Conservation (phyloP, 2,329 filamentous ascomycete species). For the Arachnopeziza araneosa region DNA sequence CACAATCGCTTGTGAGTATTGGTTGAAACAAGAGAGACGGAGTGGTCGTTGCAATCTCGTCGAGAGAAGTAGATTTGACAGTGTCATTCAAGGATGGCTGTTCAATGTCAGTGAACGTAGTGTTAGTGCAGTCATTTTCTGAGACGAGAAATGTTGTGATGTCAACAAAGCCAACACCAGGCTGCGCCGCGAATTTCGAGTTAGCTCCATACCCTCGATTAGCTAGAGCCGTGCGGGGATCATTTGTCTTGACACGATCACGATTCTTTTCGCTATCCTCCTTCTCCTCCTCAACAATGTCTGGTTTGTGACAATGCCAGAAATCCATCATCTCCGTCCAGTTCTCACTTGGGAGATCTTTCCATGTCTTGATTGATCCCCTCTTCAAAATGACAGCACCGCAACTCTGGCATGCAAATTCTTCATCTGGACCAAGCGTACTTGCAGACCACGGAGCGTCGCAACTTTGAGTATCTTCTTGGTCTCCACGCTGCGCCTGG, state of each 20-base stretch:
- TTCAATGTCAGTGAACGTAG: slow-evolving; percentile 15
- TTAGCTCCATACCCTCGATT: slow-evolving; percentile 79
- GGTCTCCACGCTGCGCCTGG: slow-evolving; percentile 4
- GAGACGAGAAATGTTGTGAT: slow-evolving; percentile 69
- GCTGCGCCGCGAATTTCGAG: slow-evolving; percentile 61
- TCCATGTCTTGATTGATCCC: slow-evolving; percentile 58
- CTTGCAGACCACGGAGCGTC: slow-evolving; percentile 46
- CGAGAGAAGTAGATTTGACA: not conserved
- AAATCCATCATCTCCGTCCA: slow-evolving; percentile 99
- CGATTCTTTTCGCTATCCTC: slow-evolving; percentile 22
- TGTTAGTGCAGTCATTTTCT: slow-evolving; percentile 54
- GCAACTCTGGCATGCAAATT: slow-evolving; percentile 36
- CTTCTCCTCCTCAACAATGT: slow-evolving; percentile 44
- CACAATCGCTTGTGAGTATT: no score
- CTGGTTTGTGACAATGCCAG: slow-evolving; percentile 97
- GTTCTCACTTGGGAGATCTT: slow-evolving; percentile 89
- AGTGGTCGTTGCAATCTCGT: not conserved
- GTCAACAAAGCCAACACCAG: slow-evolving; percentile 73
- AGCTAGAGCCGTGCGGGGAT: slow-evolving; percentile 38
- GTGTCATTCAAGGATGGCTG: not conserved
- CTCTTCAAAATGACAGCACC: slow-evolving; percentile 37
- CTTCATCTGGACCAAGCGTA: slow-evolving; percentile 36
- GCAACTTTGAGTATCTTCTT: slow-evolving; percentile 16
- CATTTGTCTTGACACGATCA: slow-evolving; percentile 13
- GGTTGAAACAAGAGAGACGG: no score